These are phyloP conservation scores for Amanita fuliginea DNA, from an alignment of 768 basidiomycete genomes.

Conservation along the genomic window DNA sequence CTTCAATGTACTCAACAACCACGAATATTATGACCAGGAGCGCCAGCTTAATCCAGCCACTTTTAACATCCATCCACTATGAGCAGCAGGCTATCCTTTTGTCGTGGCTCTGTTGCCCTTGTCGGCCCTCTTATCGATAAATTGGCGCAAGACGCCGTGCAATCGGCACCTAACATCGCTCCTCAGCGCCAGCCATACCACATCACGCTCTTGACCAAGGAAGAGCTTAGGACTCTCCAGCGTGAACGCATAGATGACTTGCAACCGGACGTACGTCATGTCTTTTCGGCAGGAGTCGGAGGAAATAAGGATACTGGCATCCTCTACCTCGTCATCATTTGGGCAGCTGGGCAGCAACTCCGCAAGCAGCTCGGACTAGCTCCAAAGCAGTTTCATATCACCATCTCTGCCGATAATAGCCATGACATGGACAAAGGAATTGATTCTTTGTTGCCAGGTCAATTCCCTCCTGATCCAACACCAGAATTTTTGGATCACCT, in stretches of 20 bases:
- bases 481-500: constrained; percentile 33
- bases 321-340: constrained; percentile 41
- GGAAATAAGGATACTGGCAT: constrained; percentile 20
- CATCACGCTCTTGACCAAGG: constrained; percentile 2
- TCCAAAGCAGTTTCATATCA: constrained; percentile 46
- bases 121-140: background rate
- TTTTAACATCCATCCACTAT: background rate
- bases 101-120: background rate
- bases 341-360: constrained; percentile 40
- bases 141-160: background rate
- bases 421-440: constrained; percentile 38
- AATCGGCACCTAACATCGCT: background rate
- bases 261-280: constrained; percentile 8
- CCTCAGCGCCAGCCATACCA: background rate
- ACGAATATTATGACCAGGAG: too few relatives aligned
- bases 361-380: constrained; percentile 37
- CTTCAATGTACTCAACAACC: too few relatives aligned
- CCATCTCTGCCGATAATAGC: constrained; percentile 29
- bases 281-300: constrained; percentile 31
- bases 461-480: constrained; percentile 17
- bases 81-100: background rate
- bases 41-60: too few relatives aligned
- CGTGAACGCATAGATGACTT: background rate
- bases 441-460: constrained; percentile 28
- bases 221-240: background rate